Percentiles rank a stretch among this genome's conserved stretches.
Conservation (phyloP, 495 filamentous ascomycete genomes). For the Rhypophila decipiens region DNA sequence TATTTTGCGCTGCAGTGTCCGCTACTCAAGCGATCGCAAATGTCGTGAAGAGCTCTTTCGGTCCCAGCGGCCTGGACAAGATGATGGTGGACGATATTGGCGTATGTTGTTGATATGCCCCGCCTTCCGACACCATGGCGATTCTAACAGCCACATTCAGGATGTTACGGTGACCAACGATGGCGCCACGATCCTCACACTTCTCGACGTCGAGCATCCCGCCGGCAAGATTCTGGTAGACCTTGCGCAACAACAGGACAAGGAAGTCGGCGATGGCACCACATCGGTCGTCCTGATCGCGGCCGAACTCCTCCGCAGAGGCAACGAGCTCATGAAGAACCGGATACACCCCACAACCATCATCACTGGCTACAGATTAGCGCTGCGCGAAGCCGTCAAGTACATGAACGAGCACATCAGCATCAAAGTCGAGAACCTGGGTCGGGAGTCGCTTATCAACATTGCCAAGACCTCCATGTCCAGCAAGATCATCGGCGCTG, state of each 20-base stretch:
- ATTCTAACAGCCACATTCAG: slow-evolving; percentile 33
- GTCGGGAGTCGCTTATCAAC: slow-evolving; percentile 81
- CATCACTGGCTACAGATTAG: slow-evolving; percentile 95
- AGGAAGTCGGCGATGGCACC: slow-evolving; percentile 96
- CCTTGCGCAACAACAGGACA: slow-evolving; percentile 96
- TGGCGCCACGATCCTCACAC: slow-evolving; percentile 89
- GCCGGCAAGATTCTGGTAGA: slow-evolving; percentile 98
- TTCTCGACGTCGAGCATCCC: slow-evolving; percentile 95
- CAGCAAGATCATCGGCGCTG: slow-evolving; percentile 94
- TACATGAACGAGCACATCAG: slow-evolving; percentile 99
- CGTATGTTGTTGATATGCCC: slow-evolving; percentile 40
- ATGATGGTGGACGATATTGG: slow-evolving; percentile 99
- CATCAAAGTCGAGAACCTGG: slow-evolving; percentile 86
- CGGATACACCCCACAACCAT: slow-evolving; percentile 99
- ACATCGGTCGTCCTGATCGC: slow-evolving; percentile 97
- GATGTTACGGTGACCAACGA: slow-evolving; percentile 99
- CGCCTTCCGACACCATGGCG: background rate
- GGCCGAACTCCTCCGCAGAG: slow-evolving; percentile 87
- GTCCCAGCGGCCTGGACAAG: slow-evolving; percentile 94
- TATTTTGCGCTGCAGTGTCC: slow-evolving; percentile 55
- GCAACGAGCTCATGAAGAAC: slow-evolving; percentile 98
- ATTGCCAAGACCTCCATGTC: slow-evolving; percentile 99
- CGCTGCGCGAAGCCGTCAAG: slow-evolving; percentile 91
- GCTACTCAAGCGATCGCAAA: slow-evolving; percentile 97
- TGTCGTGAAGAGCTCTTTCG: slow-evolving; percentile 98